Evolutionary conservation across 176 grass and related monocot species (phyloP).

Genomic region (Panicum miliaceum): DNA sequence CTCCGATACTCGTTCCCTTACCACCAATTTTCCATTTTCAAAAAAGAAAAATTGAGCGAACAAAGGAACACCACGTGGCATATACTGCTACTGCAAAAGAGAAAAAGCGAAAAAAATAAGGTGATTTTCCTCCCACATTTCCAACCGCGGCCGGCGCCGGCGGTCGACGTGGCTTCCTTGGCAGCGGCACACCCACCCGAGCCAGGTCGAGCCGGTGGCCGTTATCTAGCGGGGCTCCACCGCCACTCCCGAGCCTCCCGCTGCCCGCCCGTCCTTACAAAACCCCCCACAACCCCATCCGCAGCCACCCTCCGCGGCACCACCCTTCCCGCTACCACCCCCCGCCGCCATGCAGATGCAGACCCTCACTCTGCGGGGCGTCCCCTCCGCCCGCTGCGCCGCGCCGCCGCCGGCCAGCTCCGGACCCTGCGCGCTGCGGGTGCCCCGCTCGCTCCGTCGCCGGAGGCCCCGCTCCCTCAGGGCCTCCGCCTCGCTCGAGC

Average conservation of each 20-base stretch:
- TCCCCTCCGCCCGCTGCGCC: conserved; percentile 40
- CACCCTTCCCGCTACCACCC: not conserved
- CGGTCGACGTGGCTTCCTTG: conserved; percentile 42
- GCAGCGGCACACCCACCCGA: conserved; percentile 31
- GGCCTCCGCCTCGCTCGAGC: conserved; percentile 49
- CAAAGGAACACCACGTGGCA: too few relatives aligned
- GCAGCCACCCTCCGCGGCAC: conserved; percentile 52
- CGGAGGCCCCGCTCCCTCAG: conserved; percentile 43
- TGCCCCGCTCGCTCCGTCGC: conserved; percentile 16
- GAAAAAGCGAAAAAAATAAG: not conserved
- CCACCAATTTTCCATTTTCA: too few relatives aligned
- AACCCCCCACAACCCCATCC: conserved; percentile 24
- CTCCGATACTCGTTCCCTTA: too few relatives aligned
- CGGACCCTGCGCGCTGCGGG: conserved; percentile 27
- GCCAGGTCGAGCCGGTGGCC: conserved; percentile 27
- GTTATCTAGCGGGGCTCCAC: conserved; percentile 40
- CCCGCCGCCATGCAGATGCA: conserved; percentile 56
- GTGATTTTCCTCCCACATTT: not conserved
- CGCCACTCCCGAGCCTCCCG: conserved; percentile 12
- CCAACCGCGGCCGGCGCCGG: not conserved
- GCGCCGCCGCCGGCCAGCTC: conserved; percentile 27
- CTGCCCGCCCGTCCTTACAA: conserved; percentile 39
- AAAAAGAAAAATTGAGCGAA: too few relatives aligned
- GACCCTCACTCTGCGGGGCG: conserved; percentile 36
- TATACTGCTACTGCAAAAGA: not conserved